These are phyloP conservation scores for Rhynchospora pubera DNA, from an alignment of 176 grass and related monocot genomes.

Conservation along the genomic window DNA sequence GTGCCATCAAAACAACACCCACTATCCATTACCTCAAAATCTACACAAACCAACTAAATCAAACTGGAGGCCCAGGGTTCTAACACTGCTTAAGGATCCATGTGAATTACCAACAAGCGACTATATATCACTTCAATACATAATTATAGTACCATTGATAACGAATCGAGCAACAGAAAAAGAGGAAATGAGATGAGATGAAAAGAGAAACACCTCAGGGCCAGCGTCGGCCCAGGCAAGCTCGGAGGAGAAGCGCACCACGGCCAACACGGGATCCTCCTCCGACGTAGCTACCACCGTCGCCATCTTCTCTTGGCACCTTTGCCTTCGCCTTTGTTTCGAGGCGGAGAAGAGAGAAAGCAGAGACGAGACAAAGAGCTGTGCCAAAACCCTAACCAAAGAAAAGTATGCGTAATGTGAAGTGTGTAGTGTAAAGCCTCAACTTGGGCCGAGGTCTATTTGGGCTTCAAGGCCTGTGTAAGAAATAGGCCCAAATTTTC, in stretches of 20 bases:
- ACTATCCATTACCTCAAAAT: not conserved
- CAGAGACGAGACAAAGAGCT: not conserved
- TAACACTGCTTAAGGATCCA: not conserved
- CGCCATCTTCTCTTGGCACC: conserved; percentile 35
- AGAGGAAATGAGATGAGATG: not conserved
- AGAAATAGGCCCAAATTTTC: not conserved
- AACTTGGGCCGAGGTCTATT: not conserved
- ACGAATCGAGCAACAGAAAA: not conserved
- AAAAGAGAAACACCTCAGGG: conserved; percentile 36
- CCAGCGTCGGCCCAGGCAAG: conserved; percentile 86
- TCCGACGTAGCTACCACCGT: conserved; percentile 75
- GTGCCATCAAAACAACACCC: not conserved
- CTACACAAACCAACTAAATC: not conserved
- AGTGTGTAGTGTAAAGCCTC: not conserved
- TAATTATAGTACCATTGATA: not conserved
- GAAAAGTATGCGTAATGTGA: not conserved
- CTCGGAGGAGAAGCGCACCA: conserved; percentile 66
- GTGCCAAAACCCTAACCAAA: conserved; percentile 31
- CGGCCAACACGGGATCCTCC: conserved; percentile 83
- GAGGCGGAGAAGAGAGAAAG: conserved; percentile 6
- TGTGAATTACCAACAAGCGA: not conserved
- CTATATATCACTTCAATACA: not conserved
- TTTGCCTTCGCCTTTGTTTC: conserved; percentile 14
- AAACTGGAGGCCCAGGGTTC: not conserved
- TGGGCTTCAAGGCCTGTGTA: not conserved